A percentile compares a stretch with the other conserved stretches of the same genome.
These are phyloP conservation scores for Raffaelea albimanens DNA, from an alignment of 2,329 filamentous ascomycete genomes.

Conservation along the genomic window DNA sequence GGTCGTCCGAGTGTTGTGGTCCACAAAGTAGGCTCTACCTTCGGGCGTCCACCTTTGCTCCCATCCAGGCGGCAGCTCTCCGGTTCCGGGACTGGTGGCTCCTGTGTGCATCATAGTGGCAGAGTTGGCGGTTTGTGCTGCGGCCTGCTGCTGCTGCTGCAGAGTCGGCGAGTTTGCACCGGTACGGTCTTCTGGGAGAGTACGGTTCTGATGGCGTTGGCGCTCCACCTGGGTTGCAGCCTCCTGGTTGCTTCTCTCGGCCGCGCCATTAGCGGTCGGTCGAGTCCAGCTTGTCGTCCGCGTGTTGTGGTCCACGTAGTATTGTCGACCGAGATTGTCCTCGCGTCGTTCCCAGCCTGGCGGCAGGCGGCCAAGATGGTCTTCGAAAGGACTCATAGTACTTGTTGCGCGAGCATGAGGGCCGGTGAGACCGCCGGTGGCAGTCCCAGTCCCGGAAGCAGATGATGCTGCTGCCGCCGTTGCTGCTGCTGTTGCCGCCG, in stretches of 20 bases:
- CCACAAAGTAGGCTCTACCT: constrained; percentile 91
- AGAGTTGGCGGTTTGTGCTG: constrained; percentile 38
- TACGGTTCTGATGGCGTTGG: constrained; percentile 87
- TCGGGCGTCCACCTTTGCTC: constrained; percentile 94
- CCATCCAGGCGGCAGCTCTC: constrained; percentile 92
- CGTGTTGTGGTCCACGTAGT: constrained; percentile 97
- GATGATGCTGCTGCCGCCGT: neutral
- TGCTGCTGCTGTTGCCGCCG: constrained; percentile 13
- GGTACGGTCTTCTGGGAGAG: constrained; percentile 89
- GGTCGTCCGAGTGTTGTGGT: constrained; percentile 95
- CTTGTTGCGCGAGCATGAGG: constrained; percentile 32
- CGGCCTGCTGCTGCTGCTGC: constrained; percentile 37
- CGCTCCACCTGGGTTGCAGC: constrained; percentile 89
- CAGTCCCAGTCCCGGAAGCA: constrained; percentile 6
- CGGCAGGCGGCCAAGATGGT: constrained; percentile 85
- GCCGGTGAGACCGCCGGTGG: constrained; percentile 26
- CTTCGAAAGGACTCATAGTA: constrained; percentile 86
- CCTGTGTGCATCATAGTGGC: constrained; percentile 91
- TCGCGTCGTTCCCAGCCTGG: constrained; percentile 93
- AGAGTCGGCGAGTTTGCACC: constrained; percentile 85
- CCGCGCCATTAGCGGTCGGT: constrained; percentile 69
- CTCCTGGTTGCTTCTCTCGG: constrained; percentile 71
- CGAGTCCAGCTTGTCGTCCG: constrained; percentile 94
- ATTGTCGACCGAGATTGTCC: constrained; percentile 88
- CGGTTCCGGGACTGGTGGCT: constrained; percentile 85